These are phyloP conservation scores for Nepenthes alata DNA, from an alignment of 179 eudicot species.

Conservation along the genomic window DNA sequence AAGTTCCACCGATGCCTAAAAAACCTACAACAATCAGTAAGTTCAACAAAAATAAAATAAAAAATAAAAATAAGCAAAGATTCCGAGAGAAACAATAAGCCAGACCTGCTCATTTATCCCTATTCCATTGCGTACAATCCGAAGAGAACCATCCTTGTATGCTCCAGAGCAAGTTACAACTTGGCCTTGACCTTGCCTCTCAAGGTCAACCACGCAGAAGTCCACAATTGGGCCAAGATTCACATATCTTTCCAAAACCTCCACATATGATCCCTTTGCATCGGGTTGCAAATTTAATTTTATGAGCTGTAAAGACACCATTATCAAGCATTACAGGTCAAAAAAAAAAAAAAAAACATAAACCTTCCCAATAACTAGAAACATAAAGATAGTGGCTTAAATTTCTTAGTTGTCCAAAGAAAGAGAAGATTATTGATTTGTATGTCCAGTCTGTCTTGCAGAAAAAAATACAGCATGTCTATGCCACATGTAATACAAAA, in stretches of 20 bases:
- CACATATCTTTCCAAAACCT: slow-evolving; percentile 81
- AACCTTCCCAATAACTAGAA: no score
- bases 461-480: no score
- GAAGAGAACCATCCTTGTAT: slow-evolving; percentile 95
- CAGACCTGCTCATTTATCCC: slow-evolving; percentile 95
- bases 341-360: not conserved
- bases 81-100: slow-evolving; percentile 1
- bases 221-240: slow-evolving; percentile 95
- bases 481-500: no score
- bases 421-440: no score
- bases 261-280: slow-evolving; percentile 92
- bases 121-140: slow-evolving; percentile 91
- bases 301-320: slow-evolving; percentile 53
- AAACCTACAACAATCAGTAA: slow-evolving; percentile 6
- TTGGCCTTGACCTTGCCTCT: slow-evolving; percentile 99
- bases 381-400: no score
- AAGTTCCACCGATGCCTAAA: slow-evolving; percentile 95
- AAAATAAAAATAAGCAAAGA: not conserved
- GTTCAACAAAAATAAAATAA: not conserved
- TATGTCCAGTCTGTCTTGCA: no score
- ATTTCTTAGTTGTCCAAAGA: no score
- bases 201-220: slow-evolving; percentile 96
- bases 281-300: slow-evolving; percentile 89
- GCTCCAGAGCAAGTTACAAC: slow-evolving; percentile 99
- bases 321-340: slow-evolving; percentile 10